Evolutionary conservation across 805 yeast species (phyloP), one percentile per base, ranked within the genome.

Genomic region (Saccharomycopsis sp.): DNA sequence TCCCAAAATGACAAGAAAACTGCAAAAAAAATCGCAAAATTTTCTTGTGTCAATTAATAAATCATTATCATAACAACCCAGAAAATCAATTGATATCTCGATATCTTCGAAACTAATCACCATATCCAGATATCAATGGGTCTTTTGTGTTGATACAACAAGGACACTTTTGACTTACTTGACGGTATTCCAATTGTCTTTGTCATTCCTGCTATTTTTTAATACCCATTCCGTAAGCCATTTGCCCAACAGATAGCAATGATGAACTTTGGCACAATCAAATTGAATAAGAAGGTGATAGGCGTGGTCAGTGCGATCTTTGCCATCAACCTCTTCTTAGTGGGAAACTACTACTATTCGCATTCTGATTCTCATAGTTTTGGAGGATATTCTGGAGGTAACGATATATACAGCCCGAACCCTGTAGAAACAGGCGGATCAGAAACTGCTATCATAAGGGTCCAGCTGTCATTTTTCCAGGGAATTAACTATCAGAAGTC

Each of bases 331-430:
- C 22, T 56, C 9, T 25, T 59, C n/a, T 53, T 59, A 17, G 20
- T 59, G 15, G 47, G 54, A 25, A 59, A 56, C 41, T 53, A 53
- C 25, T 59, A 56, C 50, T 52, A 52, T 24, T 56, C 62, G 2
- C 59, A 59, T 34, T 14, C 54, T 9, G 12, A 56, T 3, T 15
- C 57, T 5, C 15, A 42, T 14, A 56, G 56, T 20, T 34, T 58
- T 24, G 56, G 56, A 12, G 47, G 49, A 8, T 52, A 52, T 12
- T 25, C 23, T 23, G 22, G 23, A 44, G 22, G 12, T 8, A 20
- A 44, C 9, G 50, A 44, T 17, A 8, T 22, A 3, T 23, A 19
- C 23, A 49, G n/a, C 23, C 9, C 3, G n/a, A 23, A 49, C 52
- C n/a, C 22, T 23, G 23, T 8, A 20, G 29, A 8, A 20, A 22